Evolutionary conservation across 2,329 filamentous ascomycete genomes (phyloP), one percentile per base, ranked within the genome.

Genomic region (Fusarium protoensiforme): DNA sequence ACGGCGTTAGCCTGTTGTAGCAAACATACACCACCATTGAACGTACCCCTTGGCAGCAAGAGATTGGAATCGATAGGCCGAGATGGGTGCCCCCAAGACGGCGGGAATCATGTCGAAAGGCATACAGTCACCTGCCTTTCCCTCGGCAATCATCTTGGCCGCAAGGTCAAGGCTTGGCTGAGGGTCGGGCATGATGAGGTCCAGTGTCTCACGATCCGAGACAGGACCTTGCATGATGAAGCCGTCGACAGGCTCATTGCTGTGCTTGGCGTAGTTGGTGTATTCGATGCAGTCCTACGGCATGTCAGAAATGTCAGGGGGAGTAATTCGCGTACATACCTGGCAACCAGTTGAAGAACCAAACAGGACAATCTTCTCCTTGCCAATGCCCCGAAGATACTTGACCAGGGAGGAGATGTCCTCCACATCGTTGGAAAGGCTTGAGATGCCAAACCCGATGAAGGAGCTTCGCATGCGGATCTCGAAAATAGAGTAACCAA

Each of bases 221-320:
- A 95, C 91, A 0, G 93, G 91, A 0, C 92, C 94, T 80, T 97
- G 95, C 63, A 98, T 83, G 51, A 98, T 92, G 57, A 91, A 91
- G 38, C 92, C 95, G 68, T 96, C 90, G 2, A 97, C 83, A 0
- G 89, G 88, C 14, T 88, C 83, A 43, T 82, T 81, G 7, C 78
- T 77, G 38, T 85, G 76, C 71, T 84, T 84, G 57, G 79, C 78
- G 27, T 84, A 84, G 61, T 85, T 80, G 22, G 83, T 83, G 64
- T 90, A 91, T 72, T 87, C 87, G 80, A 90, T 87, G 69, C 86
- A 89, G 75, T 90, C 89, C 87, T 90, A 54, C 16, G 18, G 20
- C 38, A 48, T 29, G 38, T 74, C 20, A 74, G 39, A 33, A 59
- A 24, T 8, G 8, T 8, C 9, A 48, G 38, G n/a, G 14, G 10